Evolutionary conservation across 73 alveolate genomes (phyloP), one percentile per base, ranked within the genome.

Genomic region (Blepharisma japonicum): DNA sequence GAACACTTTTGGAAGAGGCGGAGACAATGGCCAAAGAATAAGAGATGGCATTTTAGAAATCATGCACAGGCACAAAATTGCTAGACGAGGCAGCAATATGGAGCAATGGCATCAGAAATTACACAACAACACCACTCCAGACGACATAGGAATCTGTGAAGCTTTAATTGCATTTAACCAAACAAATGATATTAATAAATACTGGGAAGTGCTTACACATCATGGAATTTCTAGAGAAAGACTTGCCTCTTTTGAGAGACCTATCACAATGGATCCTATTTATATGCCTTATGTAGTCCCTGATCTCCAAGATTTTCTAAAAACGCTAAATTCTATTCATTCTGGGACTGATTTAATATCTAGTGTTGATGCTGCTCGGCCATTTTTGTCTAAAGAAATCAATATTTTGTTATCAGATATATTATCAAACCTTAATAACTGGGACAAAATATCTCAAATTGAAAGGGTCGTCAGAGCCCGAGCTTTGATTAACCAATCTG

Each of bases 21-120:
- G 96, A 11, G 94, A 94, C 39, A 88, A 94, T 20, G 99, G 99
- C 14, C 97, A 94, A 77, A 92, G 90, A 77, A 93, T 94, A 0
- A 79, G 98, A 48, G 99, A 94, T 83, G 97, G 92, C 81, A 94
- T 94, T 45, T 82, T 94, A 67, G 91, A 86, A 55, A 92, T 92
- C 51, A 92, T 92, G 94, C 98, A 92, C 77, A 79, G 87, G 18
- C 7, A 56, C 42, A 20, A 20, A 21, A 56, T 56, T 56, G 18
- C 6, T 8, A 38, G 18, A 56, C 42, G 18, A 7, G 46, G 18
- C 9, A 56, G 18, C 45, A 7, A 68, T 54, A 7, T 7, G 7
- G 98, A 94, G 78, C 94, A 94, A 81, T 94, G 98, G 98, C 98
- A 94, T 86, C 95, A 94, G 83, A 94, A 94, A 82, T 83, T 94